A percentile compares a stretch with the other conserved stretches of the same genome.
These are phyloP conservation scores for Ogataea angusta DNA, from an alignment of 805 yeast species.

Conservation along the genomic window DNA sequence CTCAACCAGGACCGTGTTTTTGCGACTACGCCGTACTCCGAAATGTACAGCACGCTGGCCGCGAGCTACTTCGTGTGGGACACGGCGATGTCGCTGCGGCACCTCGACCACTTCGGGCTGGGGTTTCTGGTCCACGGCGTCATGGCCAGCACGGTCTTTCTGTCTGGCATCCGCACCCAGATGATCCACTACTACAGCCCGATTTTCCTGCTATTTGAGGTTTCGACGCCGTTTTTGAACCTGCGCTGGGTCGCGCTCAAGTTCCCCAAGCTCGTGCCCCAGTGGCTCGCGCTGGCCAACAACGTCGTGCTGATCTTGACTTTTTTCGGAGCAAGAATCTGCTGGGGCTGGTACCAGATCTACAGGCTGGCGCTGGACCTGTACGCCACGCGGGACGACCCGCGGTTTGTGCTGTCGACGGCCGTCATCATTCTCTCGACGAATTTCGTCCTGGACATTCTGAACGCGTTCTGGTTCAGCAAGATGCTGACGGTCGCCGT, in stretches of 20 bases:
- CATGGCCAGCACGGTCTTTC: slow-evolving; percentile 34
- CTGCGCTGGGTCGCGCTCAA: slow-evolving; percentile 37
- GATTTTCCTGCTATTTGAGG: slow-evolving; percentile 34
- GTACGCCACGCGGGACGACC: slow-evolving; percentile 25
- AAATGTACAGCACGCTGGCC: slow-evolving; percentile 31
- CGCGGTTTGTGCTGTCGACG: slow-evolving; percentile 27
- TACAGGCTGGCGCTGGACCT: slow-evolving; percentile 28
- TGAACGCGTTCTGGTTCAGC: slow-evolving; percentile 37
- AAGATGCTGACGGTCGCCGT: slow-evolving; percentile 38
- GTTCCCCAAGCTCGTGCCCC: slow-evolving; percentile 26
- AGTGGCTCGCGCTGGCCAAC: slow-evolving; percentile 30
- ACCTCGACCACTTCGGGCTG: slow-evolving; percentile 30
- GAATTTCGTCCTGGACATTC: slow-evolving; percentile 33
- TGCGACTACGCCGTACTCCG: slow-evolving; percentile 34
- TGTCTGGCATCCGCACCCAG: slow-evolving; percentile 20
- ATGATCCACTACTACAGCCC: slow-evolving; percentile 36
- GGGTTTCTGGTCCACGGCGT: slow-evolving; percentile 37
- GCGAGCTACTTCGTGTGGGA: slow-evolving; percentile 38
- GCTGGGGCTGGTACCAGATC: slow-evolving; percentile 40
- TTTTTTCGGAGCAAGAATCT: slow-evolving; percentile 35
- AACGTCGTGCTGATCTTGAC: slow-evolving; percentile 33
- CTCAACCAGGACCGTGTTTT: slow-evolving; percentile 31
- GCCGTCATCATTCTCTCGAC: slow-evolving; percentile 29
- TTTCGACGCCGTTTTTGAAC: slow-evolving; percentile 37
- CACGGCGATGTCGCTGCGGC: slow-evolving; percentile 27